These are phyloP conservation scores for Nadsonia starkeyi-henricii DNA, from an alignment of 1,139 yeast genomes.

Conservation along the genomic window DNA sequence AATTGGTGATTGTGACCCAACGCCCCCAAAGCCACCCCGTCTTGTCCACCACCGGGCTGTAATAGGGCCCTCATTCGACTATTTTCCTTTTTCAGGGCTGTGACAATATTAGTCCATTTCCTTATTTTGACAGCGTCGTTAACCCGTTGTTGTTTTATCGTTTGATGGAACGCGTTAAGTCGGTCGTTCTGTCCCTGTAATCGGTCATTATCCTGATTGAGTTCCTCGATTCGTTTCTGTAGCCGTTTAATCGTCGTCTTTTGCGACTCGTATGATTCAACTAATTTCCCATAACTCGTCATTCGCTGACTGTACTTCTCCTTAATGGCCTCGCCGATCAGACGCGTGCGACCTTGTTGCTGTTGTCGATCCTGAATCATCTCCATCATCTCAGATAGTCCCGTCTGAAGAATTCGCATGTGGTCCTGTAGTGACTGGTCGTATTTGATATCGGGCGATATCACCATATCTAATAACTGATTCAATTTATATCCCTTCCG, in stretches of 20 bases:
- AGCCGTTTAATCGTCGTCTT: constrained; percentile 1
- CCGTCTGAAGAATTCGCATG: too few relatives aligned
- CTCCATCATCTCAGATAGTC: not conserved
- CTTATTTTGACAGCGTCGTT: not conserved
- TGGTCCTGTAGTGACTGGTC: too few relatives aligned
- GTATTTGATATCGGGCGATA: too few relatives aligned
- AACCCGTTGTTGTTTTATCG: not conserved
- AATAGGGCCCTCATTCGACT: not conserved
- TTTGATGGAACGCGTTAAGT: not conserved
- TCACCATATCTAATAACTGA: too few relatives aligned
- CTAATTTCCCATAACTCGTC: not conserved
- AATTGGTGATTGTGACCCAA: not conserved
- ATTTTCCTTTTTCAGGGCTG: constrained; percentile 1
- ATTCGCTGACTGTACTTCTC: not conserved
- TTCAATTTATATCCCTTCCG: too few relatives aligned
- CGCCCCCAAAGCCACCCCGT: not conserved
- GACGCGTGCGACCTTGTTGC: not conserved
- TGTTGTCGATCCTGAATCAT: not conserved
- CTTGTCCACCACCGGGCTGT: too few relatives aligned
- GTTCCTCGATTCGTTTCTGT: not conserved
- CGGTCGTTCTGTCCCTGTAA: not conserved
- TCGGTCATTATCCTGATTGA: not conserved
- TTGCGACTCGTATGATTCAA: not conserved
- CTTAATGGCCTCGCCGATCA: not conserved
- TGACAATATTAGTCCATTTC: not conserved